phyloP scores from a whole-genome alignment of 306 rosid species.

The Begonia peltatifolia region DNA sequence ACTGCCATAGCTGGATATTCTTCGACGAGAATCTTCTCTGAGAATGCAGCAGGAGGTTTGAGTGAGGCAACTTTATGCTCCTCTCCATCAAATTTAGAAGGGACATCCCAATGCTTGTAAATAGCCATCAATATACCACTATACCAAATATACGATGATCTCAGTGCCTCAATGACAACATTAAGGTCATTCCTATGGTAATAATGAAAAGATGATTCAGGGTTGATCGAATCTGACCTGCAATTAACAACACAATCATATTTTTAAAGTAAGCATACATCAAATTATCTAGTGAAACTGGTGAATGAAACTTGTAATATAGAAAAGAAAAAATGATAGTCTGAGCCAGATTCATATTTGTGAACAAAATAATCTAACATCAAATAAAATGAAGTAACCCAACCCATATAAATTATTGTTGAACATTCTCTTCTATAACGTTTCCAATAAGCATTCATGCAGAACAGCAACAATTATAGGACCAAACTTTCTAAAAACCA shows the following conservation, averaged over 20 bases:
- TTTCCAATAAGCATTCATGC: too few relatives aligned
- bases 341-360: too few relatives aligned
- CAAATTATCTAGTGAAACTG: too few relatives aligned
- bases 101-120: constrained; percentile 50
- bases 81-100: constrained; percentile 24
- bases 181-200: constrained; percentile 67
- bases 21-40: constrained; percentile 13
- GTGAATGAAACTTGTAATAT: too few relatives aligned
- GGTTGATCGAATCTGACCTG: constrained; percentile 70
- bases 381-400: too few relatives aligned
- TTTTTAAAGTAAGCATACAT: not conserved
- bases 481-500: too few relatives aligned
- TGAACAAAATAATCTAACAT: too few relatives aligned
- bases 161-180: constrained; percentile 52
- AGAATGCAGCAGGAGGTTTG: constrained; percentile 14
- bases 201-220: constrained; percentile 42
- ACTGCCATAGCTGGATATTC: constrained; percentile 19
- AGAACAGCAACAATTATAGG: too few relatives aligned
- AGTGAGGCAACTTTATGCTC: constrained; percentile 16
- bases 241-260: constrained; percentile 14
- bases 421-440: too few relatives aligned
- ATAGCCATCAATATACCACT: constrained; percentile 48
- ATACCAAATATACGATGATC: constrained; percentile 38
- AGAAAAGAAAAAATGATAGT: too few relatives aligned
- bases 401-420: too few relatives aligned